Percentiles rank a stretch among this genome's conserved stretches.
Conservation (phyloP, 2,329 filamentous ascomycete genomes). For the Decorospora gaudefroyi region DNA sequence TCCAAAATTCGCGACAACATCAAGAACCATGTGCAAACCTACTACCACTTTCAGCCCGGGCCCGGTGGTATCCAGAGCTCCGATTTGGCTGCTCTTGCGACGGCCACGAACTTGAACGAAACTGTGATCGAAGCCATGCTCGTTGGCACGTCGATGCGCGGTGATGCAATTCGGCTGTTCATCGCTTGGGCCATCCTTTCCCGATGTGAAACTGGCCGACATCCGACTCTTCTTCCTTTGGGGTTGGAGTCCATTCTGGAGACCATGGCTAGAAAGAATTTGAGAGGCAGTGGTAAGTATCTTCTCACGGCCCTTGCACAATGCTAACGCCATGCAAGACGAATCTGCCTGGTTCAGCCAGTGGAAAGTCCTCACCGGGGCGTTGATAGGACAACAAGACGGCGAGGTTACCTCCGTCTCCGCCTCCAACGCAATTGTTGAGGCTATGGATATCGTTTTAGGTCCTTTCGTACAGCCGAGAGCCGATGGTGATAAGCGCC, state of each 20-base stretch:
- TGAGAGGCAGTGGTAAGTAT: not conserved
- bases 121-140: conserved; percentile 1
- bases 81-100: conserved; percentile 12
- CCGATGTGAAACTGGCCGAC: no score
- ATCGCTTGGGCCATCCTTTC: no score
- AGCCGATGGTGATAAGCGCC: conserved; percentile 23
- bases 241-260: no score
- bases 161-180: no score
- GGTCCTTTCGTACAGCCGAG: conserved; percentile 24
- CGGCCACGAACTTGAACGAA: conserved; percentile 12
- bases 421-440: conserved; percentile 8
- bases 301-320: no score
- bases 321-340: conserved; percentile 13
- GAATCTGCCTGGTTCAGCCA: conserved; percentile 26
- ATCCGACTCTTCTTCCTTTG: no score
- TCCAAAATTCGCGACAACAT: conserved; percentile 34
- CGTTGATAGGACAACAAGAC: conserved; percentile 20
- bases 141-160: no score
- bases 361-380: conserved; percentile 33
- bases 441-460: conserved; percentile 30
- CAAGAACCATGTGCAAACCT: conserved; percentile 32
- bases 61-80: conserved; percentile 10
- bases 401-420: conserved; percentile 8
- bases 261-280: not conserved
- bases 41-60: conserved; percentile 20